phyloP scores from a whole-genome alignment of 1,139 yeast genomes.

The Komagataea norvegica region DNA sequence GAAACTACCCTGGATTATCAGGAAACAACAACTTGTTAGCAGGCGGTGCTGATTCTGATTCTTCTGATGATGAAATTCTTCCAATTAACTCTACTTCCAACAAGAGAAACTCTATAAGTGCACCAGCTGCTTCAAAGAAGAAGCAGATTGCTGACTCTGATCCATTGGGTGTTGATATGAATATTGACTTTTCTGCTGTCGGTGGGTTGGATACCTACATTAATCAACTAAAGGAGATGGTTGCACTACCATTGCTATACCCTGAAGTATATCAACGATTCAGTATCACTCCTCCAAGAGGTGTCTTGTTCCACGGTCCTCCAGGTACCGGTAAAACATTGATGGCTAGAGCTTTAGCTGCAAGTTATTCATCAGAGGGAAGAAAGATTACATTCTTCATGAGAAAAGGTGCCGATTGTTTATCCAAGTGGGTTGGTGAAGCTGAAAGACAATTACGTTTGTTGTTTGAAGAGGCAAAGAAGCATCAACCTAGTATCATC shows the following conservation, averaged over 20 bases:
- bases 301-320: constrained; percentile 97
- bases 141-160: constrained; percentile 84
- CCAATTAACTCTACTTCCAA: constrained; percentile 32
- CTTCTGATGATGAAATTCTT: constrained; percentile 58
- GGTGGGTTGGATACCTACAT: constrained; percentile 94
- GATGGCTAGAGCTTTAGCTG: constrained; percentile 96
- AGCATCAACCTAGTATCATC: constrained; percentile 92
- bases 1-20: constrained; percentile 31
- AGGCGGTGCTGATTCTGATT: constrained; percentile 62
- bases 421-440: constrained; percentile 99
- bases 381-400: constrained; percentile 91
- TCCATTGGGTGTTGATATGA: constrained; percentile 91
- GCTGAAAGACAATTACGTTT: constrained; percentile 92
- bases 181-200: constrained; percentile 82
- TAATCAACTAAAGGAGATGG: constrained; percentile 94
- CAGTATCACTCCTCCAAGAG: constrained; percentile 93
- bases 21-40: constrained; percentile 37
- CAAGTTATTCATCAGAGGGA: constrained; percentile 77
- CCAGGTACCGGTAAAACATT: constrained; percentile 99
- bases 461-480: constrained; percentile 91
- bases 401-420: constrained; percentile 98
- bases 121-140: constrained; percentile 45
- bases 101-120: constrained; percentile 31
- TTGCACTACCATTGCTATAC: constrained; percentile 83
- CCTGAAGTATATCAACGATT: constrained; percentile 93